Base-by-base conservation (phyloP, 495 filamentous ascomycete species). In the Penicillium riverlandense region DNA sequence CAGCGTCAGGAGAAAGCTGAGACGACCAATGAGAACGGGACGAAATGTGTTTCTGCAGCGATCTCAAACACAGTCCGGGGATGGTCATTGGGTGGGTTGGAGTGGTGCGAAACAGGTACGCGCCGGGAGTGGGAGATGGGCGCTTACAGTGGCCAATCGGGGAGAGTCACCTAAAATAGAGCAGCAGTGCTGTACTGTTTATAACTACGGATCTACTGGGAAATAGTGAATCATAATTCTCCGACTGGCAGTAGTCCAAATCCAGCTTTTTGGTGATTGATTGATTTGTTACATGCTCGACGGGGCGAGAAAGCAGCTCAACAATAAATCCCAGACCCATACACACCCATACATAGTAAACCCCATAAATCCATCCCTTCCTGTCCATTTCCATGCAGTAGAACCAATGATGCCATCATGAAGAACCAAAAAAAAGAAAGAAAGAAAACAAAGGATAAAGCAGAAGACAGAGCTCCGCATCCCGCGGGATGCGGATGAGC, bases 121-220 rank as follows among this genome's bases (percentile, higher is more conserved):
- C 61, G 63, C 61, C 47, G 57, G 16, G 15, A 49, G 39, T 29
- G 36, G 29, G 15, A 49, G 39, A 29, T 36, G 58, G 49, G 57
- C 54, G 54, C 50, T 48, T 50, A 44, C 29, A 37, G 6, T 12
- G 15, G 30, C 41, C 40, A 40, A 44, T 43, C 22, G 22, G n/a
- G 7, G 9, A 12, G 32, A 7, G 5, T 12, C 41, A 34, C 11
- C 11, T 43, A 40, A 48, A 48, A 42, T 48, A 43, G 39, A 32
- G 31, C 2, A 34, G 22, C 22, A 6, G 22, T 22, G 22, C 6
- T 34, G 9, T 34, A 34, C 10, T 34, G 32, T 34, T 12, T 34
- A 7, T 34, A 11, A 11, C 32, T 34, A 34, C 9, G 5, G 32
- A 34, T 34, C 22, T 22, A 22, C 22, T 3, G 4, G 3, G 4